These are phyloP conservation scores for Colletotrichum acutatum DNA, from an alignment of 2,329 filamentous ascomycete species.

Conservation along the genomic window DNA sequence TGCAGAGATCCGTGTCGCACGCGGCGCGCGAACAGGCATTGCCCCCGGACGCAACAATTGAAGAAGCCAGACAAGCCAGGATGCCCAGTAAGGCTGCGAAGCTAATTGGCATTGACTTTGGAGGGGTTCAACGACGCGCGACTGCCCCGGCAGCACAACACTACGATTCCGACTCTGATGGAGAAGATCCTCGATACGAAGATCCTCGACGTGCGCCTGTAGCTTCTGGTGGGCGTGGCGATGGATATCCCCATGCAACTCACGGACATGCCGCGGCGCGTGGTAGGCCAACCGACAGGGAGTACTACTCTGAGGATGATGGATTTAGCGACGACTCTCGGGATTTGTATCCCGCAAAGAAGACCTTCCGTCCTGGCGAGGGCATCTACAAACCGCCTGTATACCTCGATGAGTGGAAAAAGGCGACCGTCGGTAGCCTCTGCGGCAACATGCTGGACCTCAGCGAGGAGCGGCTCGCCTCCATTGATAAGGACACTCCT, in stretches of 20 bases:
- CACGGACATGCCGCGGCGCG: constrained; percentile 8
- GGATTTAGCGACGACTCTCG: constrained; percentile 39
- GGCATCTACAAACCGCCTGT: constrained; percentile 68
- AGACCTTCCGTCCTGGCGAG: constrained; percentile 57
- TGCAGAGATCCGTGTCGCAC: constrained; percentile 35
- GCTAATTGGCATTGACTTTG: constrained; percentile 31
- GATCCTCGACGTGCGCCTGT: background rate
- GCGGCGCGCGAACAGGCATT: constrained; percentile 46
- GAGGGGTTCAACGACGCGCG: constrained; percentile 32
- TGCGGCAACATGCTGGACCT: constrained; percentile 70
- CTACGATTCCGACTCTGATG: constrained; percentile 23
- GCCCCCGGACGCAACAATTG: constrained; percentile 41
- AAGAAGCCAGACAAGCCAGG: constrained; percentile 15
- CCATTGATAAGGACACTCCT: constrained; percentile 64
- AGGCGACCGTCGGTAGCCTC: constrained; percentile 71
- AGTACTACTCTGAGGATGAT: constrained; percentile 40
- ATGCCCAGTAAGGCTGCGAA: constrained; percentile 36
- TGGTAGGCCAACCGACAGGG: constrained; percentile 34
- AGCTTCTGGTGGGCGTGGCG: constrained; percentile 10
- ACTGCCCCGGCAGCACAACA: constrained; percentile 28
- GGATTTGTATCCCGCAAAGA: constrained; percentile 9
- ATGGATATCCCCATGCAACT: background rate
- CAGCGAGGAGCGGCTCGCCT: constrained; percentile 47
- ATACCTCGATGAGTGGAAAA: constrained; percentile 80
- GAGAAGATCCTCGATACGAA: constrained; percentile 6